These are phyloP conservation scores for Dactylellina drechsleri DNA, from an alignment of 2,329 filamentous ascomycete species.

Conservation along the genomic window DNA sequence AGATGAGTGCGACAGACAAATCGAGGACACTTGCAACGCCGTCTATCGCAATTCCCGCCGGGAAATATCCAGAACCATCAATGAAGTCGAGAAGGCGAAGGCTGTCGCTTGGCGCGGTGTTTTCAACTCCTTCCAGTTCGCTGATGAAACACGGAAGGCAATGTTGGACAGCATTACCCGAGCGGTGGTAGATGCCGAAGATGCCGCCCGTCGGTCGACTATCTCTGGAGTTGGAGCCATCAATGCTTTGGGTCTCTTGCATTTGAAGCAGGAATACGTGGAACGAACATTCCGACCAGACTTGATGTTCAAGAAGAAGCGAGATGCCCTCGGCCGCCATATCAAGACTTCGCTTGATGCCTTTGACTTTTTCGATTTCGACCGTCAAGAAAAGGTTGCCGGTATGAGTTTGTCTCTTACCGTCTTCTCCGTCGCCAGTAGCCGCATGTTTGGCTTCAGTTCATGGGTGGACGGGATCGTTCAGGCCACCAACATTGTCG, in stretches of 20 bases:
- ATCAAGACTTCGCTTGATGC: conserved; percentile 88
- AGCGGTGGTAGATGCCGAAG: conserved; percentile 81
- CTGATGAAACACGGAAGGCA: conserved; percentile 88
- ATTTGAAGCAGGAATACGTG: conserved; percentile 86
- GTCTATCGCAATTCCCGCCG: conserved; percentile 85
- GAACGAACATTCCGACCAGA: conserved; percentile 89
- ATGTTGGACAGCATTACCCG: conserved; percentile 89
- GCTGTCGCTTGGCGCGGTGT: conserved; percentile 88
- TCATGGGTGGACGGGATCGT: conserved; percentile 90
- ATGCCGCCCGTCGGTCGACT: conserved; percentile 81
- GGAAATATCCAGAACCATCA: conserved; percentile 78
- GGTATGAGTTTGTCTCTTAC: conserved; percentile 95
- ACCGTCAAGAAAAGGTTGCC: conserved; percentile 92
- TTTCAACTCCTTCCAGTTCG: conserved; percentile 86
- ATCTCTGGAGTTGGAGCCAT: conserved; percentile 84
- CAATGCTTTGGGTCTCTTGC: conserved; percentile 85
- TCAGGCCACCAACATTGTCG: conserved; percentile 80
- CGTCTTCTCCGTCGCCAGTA: conserved; percentile 83
- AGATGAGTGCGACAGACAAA: conserved; percentile 80
- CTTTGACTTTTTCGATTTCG: conserved; percentile 94
- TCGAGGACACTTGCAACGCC: conserved; percentile 84
- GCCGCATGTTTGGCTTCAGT: conserved; percentile 81
- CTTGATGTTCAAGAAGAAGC: conserved; percentile 89
- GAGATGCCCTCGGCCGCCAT: conserved; percentile 82
- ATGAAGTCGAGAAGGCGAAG: conserved; percentile 77